A percentile compares a stretch with the other conserved stretches of the same genome.
These are phyloP conservation scores for Mitragyna speciosa DNA, from an alignment of 257 asterid genomes.

Conservation along the genomic window DNA sequence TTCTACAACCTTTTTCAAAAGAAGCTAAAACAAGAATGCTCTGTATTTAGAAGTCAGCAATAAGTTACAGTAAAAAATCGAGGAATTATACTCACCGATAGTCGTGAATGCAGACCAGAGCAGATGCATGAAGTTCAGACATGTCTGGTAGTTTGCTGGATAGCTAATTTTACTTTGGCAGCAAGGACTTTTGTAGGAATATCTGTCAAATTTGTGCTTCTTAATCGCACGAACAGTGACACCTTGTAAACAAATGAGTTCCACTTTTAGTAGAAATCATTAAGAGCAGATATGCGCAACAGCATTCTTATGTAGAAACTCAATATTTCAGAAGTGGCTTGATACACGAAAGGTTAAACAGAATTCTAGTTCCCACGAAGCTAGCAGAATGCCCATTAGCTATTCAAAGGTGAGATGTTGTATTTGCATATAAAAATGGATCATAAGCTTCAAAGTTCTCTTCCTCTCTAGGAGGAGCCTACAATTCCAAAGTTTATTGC, in stretches of 20 bases:
- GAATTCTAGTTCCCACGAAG: background rate
- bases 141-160: constrained; percentile 45
- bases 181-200: background rate
- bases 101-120: constrained; percentile 14
- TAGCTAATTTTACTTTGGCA: background rate
- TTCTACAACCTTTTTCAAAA: background rate
- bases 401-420: background rate
- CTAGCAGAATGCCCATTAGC: no score
- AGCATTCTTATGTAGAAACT: background rate
- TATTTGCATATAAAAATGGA: background rate
- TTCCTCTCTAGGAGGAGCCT: background rate
- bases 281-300: background rate
- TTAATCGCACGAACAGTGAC: constrained; percentile 7
- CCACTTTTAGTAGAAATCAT: background rate
- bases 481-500: background rate
- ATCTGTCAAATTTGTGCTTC: background rate
- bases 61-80: background rate
- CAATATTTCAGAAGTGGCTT: background rate
- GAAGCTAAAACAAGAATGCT: constrained; percentile 17
- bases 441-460: background rate
- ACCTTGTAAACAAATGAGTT: background rate
- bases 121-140: constrained; percentile 26
- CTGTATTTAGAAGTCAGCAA: background rate
- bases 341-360: background rate
- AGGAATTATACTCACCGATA: constrained; percentile 14